phyloP scores from a whole-genome alignment of 345 rosid species.

The Populus pruinosa region DNA sequence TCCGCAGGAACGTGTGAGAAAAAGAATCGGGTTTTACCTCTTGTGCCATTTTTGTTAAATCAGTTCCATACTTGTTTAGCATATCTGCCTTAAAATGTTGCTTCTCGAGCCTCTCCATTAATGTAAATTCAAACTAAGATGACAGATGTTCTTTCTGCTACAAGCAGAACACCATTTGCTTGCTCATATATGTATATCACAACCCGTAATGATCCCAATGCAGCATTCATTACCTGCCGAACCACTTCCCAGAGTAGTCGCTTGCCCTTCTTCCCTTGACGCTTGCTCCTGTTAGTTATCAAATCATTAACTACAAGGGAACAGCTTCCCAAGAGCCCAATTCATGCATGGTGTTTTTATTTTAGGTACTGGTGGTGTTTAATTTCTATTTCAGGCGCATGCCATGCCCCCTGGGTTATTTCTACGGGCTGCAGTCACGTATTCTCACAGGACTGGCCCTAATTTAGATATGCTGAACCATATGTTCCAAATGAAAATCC shows the following conservation, averaged over 20 bases:
- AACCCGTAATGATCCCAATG: background rate
- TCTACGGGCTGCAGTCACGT: too few species aligned
- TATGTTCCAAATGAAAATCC: too few species aligned
- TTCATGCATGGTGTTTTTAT: too few species aligned
- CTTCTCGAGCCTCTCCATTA: slow-evolving; percentile 19
- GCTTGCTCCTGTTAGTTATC: too few species aligned
- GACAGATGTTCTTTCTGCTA: background rate
- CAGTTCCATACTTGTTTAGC: slow-evolving; percentile 17
- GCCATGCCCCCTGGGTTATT: too few species aligned
- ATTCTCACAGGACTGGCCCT: too few species aligned
- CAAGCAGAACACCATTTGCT: too few species aligned
- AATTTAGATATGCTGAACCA: too few species aligned
- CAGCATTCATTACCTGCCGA: background rate
- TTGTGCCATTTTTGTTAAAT: slow-evolving; percentile 6
- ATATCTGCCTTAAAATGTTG: background rate
- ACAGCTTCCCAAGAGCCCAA: too few species aligned
- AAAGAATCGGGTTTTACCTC: background rate
- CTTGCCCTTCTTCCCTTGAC: background rate
- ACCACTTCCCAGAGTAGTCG: background rate
- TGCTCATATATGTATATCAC: background rate
- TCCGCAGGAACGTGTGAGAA: background rate
- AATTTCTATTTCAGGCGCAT: too few species aligned
- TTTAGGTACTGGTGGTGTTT: too few species aligned
- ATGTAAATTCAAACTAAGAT: background rate
- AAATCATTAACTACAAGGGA: too few species aligned